Evolutionary conservation across 805 yeast genomes (phyloP), one percentile per base, ranked within the genome.

Genomic region (Candida ulmi): DNA sequence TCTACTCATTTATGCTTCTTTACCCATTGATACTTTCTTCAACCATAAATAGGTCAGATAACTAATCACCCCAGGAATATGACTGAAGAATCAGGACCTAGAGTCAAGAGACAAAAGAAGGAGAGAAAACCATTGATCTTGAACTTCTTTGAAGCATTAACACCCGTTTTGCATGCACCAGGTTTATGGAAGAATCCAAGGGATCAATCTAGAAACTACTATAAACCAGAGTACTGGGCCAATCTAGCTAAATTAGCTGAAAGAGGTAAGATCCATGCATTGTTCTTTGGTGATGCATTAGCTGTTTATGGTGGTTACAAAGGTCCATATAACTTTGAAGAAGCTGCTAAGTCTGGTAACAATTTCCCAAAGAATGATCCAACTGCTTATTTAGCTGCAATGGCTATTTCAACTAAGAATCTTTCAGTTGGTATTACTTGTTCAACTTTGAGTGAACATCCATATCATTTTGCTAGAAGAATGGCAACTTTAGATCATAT

Each of bases 301-400:
- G 34, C 34, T n/a, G 16, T 31, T n/a, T 31, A 31, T n/a, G 34
- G 34, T 31, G 34, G 34, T 31, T 31, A 31, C 13, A 31, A 31
- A 31, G 34, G 34, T 21, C 34, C 34, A n/a, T 13, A 8, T 17
- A 31, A 31, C 34, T 31, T 31, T 31, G 17, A 13, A 19, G 34
- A 31, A 11, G 34, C 34, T n/a, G 34, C 34, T n/a, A 31, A 13
- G 5, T 13, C 17, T 19, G 34, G 34, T 11, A 31, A 31, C 26
- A 31, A 31, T 13, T 31, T 31, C 26, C 34, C 34, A 31, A 31
- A 31, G 34, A 31, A 31, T 19, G 34, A 31, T 31, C 34, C 34
- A 31, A 31, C 34, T 19, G 34, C 34, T 18, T 31, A 31, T n/a
- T 18, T 31, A 19, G 34, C 34, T 19, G 34, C 34, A 12, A 31